Conservation (phyloP, 2,329 filamentous ascomycete genomes). For the Microsporum ferrugineum region DNA sequence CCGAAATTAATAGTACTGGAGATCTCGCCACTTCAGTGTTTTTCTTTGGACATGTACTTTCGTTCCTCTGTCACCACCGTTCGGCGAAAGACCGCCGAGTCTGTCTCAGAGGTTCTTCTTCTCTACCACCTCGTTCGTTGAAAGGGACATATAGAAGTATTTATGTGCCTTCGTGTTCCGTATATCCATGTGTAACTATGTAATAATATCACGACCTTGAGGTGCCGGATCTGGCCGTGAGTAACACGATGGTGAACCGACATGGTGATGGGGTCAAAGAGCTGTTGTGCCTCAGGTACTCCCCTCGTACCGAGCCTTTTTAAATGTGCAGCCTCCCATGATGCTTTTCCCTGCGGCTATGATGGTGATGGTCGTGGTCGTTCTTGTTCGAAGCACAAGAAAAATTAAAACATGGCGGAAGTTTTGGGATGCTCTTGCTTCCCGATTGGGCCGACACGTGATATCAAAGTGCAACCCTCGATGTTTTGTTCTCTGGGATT, state of each 20-base stretch:
- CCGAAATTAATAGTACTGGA: neutral
- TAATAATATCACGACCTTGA: neutral
- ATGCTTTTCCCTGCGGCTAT: no score
- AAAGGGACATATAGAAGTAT: neutral
- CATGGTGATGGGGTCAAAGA: no score
- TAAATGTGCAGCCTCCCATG: no score
- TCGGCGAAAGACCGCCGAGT: neutral
- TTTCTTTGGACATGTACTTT: neutral
- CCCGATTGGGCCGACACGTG: slow-evolving; percentile 1
- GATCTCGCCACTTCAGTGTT: neutral
- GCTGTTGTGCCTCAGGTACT: no score
- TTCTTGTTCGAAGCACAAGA: neutral
- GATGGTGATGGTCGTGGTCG: no score
- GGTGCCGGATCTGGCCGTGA: neutral
- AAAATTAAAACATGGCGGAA: no score
- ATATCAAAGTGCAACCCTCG: slow-evolving; percentile 17
- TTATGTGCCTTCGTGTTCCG: neutral
- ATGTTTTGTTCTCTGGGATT: neutral
- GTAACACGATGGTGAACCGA: neutral
- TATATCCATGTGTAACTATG: neutral
- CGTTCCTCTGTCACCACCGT: no score
- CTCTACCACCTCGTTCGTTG: neutral
- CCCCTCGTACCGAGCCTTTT: no score
- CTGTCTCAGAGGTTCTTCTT: neutral
- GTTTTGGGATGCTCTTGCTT: neutral